Percentiles rank a stretch among this genome's conserved stretches.
Conservation (phyloP, 495 filamentous ascomycete genomes). For the Choiromyces venosus region DNA sequence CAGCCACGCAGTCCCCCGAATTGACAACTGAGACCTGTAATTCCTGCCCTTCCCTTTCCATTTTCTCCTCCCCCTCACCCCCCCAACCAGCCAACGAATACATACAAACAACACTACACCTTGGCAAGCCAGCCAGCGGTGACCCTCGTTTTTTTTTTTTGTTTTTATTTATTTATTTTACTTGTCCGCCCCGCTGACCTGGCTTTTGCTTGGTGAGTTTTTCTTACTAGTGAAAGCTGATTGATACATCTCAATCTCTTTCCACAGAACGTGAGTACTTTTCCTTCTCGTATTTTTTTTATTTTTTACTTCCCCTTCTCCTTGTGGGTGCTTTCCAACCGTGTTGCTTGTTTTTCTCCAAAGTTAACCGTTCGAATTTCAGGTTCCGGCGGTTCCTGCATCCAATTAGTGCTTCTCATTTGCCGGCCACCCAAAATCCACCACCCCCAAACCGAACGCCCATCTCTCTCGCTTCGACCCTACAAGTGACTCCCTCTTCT, state of each 20-base stretch:
- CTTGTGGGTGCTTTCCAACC: background rate
- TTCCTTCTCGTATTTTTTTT: slow-evolving; percentile 4
- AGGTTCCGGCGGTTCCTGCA: slow-evolving; percentile 26
- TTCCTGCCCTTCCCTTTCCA: background rate
- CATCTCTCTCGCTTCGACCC: slow-evolving; percentile 2
- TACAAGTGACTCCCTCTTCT: slow-evolving; percentile 8
- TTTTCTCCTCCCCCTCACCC: background rate
- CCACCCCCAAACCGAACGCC: slow-evolving; percentile 6
- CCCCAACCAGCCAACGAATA: slow-evolving; percentile 22
- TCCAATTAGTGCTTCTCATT: slow-evolving; percentile 17
- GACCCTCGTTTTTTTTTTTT: background rate
- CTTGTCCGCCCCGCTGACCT: slow-evolving; percentile 17
- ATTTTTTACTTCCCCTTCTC: background rate
- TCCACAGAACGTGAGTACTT: background rate
- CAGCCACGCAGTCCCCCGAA: background rate
- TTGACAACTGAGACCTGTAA: background rate
- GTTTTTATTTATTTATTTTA: background rate
- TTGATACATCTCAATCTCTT: slow-evolving; percentile 1
- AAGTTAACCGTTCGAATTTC: slow-evolving; percentile 3
- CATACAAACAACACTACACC: slow-evolving; percentile 23
- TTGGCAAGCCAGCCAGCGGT: background rate
- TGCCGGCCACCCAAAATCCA: slow-evolving; percentile 28
- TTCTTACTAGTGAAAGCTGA: slow-evolving; percentile 4
- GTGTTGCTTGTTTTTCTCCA: background rate
- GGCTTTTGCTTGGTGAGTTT: slow-evolving; percentile 23